Evolutionary conservation across 352 stramenopile genomes (phyloP).

Genomic region (Phytophthora ramorum): DNA sequence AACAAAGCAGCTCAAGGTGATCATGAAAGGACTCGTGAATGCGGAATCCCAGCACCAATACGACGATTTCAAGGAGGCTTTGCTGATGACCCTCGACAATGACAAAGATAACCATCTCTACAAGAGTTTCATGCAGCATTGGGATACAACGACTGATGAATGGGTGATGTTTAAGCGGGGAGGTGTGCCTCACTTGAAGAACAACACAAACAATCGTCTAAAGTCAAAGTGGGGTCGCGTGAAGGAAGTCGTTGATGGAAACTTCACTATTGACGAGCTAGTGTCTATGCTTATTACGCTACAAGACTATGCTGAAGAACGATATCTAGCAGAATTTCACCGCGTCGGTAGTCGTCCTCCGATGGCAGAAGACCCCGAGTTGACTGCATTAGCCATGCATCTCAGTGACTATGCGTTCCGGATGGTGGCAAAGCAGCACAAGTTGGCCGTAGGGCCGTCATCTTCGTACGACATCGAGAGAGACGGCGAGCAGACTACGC

Average conservation of each 20-base stretch:
- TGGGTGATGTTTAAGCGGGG: background rate
- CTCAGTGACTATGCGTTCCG: background rate
- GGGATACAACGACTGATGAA: slow-evolving; percentile 13
- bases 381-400: background rate
- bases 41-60: slow-evolving; percentile 5
- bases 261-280: background rate
- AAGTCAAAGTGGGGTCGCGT: background rate
- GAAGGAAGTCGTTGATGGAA: background rate
- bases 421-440: background rate
- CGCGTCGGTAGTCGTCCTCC: background rate
- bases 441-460: background rate
- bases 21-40: slow-evolving; percentile 4
- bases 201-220: background rate
- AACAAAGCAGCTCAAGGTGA: background rate
- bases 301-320: background rate
- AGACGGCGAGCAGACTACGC: background rate
- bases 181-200: background rate
- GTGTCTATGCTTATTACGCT: background rate
- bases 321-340: slow-evolving; percentile 1
- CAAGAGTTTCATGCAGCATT: slow-evolving; percentile 12
- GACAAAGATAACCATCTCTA: slow-evolving; percentile 2
- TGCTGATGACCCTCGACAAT: background rate
- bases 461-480: slow-evolving; percentile 4
- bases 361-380: background rate
- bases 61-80: background rate